Evolutionary conservation across 1,139 yeast species (phyloP), one percentile per base, ranked within the genome.

Genomic region (Zhuliangozyma parablackwelliae): DNA sequence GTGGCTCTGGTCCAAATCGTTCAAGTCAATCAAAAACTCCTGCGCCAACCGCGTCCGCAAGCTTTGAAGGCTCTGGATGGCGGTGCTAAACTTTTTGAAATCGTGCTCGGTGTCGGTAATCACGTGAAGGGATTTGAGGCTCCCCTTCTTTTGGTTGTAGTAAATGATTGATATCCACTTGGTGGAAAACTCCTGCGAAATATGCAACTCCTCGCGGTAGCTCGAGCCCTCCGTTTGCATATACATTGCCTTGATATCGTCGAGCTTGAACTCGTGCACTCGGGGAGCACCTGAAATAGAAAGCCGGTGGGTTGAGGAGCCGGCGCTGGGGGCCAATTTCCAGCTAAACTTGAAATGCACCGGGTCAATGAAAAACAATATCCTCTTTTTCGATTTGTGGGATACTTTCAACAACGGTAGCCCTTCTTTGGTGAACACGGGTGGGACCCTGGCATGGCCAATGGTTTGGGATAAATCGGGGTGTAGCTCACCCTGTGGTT

Each of bases 131-230:
- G 73, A 67, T 48, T 75, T 76, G 30, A 72, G 54, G 42, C 68
- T 72, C 30, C 79, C 79, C 44, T 83, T 82, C 38, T 77, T 62
- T 41, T 75, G 75, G 47, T 75, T 72, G 31, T 66, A 73, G 53
- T 87, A 90, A 10, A 87, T 77, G 26, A 92, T 75, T 0, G 96
- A 82, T 1, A 87, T 72, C 98, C 98, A 92, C 13, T 77, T 65
- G 10, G 69, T 64, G 34, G 80, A 79, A 37, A 73, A 75, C 34
- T 83, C 89, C 33, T 77, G 65, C 1, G 90, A 75, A 1, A 89
- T 74, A 33, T 82, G 82, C 45, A 86, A 74, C 56, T 87, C 95
- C 51, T 90, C 96, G 41, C 96, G 66, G 53, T 88, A 90, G 45
- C 85, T 84, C 23, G 75, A 70, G 1, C 96, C 97, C 47, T 83